These are phyloP conservation scores for Aureobasidium uvarum DNA, from an alignment of 2,329 filamentous ascomycete species.

Conservation along the genomic window DNA sequence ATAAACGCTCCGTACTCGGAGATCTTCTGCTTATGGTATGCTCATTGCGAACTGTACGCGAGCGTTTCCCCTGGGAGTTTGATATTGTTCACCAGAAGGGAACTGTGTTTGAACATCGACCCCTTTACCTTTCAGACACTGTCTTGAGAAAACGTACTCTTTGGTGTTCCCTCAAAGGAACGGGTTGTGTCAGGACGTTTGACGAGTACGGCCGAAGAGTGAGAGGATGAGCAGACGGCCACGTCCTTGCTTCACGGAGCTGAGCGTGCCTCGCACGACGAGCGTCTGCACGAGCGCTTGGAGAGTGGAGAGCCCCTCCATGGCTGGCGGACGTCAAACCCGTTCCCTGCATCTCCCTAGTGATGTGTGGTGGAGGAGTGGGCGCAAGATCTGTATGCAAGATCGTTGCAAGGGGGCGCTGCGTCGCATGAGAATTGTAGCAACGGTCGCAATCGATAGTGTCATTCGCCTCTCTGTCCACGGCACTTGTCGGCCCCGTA, in stretches of 20 bases:
- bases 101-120: neutral
- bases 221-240: neutral
- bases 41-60: neutral
- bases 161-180: neutral
- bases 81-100: neutral
- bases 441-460: conserved; percentile 22
- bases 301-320: no score
- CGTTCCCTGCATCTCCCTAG: conserved; percentile 10
- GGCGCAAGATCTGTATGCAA: conserved; percentile 2
- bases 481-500: conserved; percentile 18
- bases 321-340: neutral
- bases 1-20: neutral
- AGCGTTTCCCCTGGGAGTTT: neutral
- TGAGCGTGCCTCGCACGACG: neutral
- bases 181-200: neutral
- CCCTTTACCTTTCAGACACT: conserved; percentile 7
- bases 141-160: neutral
- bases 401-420: conserved; percentile 5
- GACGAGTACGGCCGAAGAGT: neutral
- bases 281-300: neutral
- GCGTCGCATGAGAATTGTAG: neutral
- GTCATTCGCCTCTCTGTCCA: conserved; percentile 16
- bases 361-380: neutral
- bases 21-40: conserved; percentile 4
- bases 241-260: neutral